These are phyloP conservation scores for Hypoxylon sp. DNA, from an alignment of 2,329 filamentous ascomycete species.

Conservation along the genomic window DNA sequence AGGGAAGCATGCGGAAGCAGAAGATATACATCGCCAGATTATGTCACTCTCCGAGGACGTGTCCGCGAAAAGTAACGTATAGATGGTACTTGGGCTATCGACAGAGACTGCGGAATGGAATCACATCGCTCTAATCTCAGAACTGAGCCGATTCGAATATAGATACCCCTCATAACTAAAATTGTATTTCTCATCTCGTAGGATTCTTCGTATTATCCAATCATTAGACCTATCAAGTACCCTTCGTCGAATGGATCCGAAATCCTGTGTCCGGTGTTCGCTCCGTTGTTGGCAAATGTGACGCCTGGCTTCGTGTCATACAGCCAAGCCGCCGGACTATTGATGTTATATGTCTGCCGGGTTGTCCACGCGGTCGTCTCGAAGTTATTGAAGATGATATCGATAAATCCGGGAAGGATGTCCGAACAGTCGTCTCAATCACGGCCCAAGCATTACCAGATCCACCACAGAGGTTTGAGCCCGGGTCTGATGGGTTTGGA, in stretches of 20 bases:
- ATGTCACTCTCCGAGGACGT: no score
- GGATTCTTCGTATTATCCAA: background rate
- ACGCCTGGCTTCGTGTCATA: slow-evolving; percentile 3
- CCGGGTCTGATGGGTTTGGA: slow-evolving; percentile 3
- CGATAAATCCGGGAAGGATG: slow-evolving; percentile 5
- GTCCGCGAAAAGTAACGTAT: no score
- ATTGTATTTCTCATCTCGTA: no score
- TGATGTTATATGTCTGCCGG: slow-evolving; percentile 5
- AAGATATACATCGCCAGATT: no score
- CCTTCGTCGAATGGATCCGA: slow-evolving; percentile 4
- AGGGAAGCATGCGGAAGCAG: no score
- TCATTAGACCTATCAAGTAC: slow-evolving; percentile 12
- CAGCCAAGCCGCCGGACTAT: background rate
- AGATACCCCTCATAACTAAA: no score
- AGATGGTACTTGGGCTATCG: no score
- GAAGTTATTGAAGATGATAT: slow-evolving; percentile 1
- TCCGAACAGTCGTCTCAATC: slow-evolving; percentile 6
- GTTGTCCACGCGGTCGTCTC: slow-evolving; percentile 3
- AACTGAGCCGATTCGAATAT: no score
- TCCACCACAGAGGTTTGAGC: slow-evolving; percentile 4
- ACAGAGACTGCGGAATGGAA: no score
- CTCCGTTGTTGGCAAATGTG: background rate
- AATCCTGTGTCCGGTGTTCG: slow-evolving; percentile 3
- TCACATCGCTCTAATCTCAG: no score
- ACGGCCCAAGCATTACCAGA: slow-evolving; percentile 1